Conservation (phyloP, 83 land plant genomes). For the Diphasiastrum complanatum region DNA sequence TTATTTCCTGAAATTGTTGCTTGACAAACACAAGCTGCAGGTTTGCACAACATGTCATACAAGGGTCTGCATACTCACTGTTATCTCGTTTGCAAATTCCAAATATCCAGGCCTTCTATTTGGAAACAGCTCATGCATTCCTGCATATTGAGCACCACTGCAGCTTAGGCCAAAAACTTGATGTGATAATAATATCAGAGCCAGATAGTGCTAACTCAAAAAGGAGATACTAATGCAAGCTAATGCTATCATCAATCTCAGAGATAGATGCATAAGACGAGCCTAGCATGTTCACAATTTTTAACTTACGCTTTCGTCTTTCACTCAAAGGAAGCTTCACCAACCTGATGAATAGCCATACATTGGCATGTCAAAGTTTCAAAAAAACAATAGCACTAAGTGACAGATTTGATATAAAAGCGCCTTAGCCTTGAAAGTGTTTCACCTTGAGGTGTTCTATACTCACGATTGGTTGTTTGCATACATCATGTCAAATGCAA, state of each 20-base stretch:
- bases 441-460: background rate
- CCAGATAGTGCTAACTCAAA: background rate
- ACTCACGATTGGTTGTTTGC: constrained; percentile 67
- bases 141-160: constrained; percentile 28
- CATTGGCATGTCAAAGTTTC: too few relatives aligned
- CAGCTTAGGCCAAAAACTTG: too few relatives aligned
- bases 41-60: too few relatives aligned
- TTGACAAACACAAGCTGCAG: too few relatives aligned
- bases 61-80: constrained; percentile 59
- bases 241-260: too few relatives aligned
- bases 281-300: background rate
- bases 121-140: constrained; percentile 47
- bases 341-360: too few relatives aligned
- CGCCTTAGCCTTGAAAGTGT: too few relatives aligned
- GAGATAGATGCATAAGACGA: too few relatives aligned
- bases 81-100: constrained; percentile 60
- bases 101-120: constrained; percentile 53
- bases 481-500: constrained; percentile 85
- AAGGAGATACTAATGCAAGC: constrained; percentile 8
- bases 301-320: constrained; percentile 59
- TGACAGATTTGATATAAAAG: too few relatives aligned
- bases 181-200: background rate
- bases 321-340: constrained; percentile 55
- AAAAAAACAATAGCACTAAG: too few relatives aligned
- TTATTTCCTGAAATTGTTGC: too few relatives aligned